These are phyloP conservation scores for Mycena leptocephala DNA, from an alignment of 768 basidiomycete species.

Conservation along the genomic window DNA sequence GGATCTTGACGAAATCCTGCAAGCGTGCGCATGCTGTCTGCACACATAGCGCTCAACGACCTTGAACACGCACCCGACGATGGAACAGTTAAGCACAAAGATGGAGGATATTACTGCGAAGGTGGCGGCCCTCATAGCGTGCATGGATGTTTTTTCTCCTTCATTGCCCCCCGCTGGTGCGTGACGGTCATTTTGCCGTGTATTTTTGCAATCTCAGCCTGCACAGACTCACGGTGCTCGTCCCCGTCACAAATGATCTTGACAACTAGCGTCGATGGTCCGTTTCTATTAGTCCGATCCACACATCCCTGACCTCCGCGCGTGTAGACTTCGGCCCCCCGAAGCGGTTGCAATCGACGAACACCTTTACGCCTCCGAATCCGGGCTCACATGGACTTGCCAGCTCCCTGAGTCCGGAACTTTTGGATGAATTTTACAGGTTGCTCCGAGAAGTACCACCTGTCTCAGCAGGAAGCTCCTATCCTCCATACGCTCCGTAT, in stretches of 20 bases:
- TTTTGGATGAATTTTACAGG: too few species aligned
- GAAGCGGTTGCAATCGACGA: background rate
- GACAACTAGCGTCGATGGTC: background rate
- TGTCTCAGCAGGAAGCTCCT: too few species aligned
- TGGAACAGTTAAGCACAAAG: background rate
- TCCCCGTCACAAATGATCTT: too few species aligned
- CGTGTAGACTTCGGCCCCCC: background rate
- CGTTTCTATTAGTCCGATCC: background rate
- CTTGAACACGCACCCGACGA: slow-evolving; percentile 11
- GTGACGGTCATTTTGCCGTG: slow-evolving; percentile 4
- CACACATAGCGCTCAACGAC: slow-evolving; percentile 3
- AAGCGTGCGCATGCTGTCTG: background rate
- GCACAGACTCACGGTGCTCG: slow-evolving; percentile 9
- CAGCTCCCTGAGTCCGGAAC: too few species aligned
- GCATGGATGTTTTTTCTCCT: slow-evolving; percentile 9
- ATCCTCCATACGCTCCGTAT: slow-evolving; percentile 73
- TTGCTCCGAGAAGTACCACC: too few species aligned
- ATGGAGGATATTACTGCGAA: slow-evolving; percentile 5
- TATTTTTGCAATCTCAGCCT: background rate
- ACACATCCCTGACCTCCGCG: background rate
- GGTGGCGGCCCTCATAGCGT: slow-evolving; percentile 14
- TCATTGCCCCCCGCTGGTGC: slow-evolving; percentile 5
- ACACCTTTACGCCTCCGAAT: background rate
- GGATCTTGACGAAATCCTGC: slow-evolving; percentile 4
- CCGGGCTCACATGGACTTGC: background rate